These are phyloP conservation scores for Teratosphaeria destructans DNA, from an alignment of 2,329 filamentous ascomycete species.

Conservation along the genomic window DNA sequence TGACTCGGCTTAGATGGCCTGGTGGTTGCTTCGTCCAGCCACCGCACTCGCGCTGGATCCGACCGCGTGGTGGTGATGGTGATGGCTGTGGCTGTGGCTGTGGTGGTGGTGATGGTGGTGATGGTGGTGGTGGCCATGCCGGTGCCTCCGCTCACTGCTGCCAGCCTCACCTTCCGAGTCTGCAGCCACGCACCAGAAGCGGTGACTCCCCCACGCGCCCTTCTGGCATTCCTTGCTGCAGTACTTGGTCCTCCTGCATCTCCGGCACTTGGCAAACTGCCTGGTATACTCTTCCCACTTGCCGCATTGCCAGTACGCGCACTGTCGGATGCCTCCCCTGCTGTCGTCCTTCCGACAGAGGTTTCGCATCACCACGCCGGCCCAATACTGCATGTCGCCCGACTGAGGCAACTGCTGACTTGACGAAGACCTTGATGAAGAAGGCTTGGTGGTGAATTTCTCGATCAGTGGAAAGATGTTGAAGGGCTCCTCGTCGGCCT, in stretches of 20 bases:
- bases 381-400: slow-evolving; percentile 92
- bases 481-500: slow-evolving; percentile 22
- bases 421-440: slow-evolving; percentile 40
- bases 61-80: background rate
- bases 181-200: slow-evolving; percentile 90
- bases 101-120: slow-evolving; percentile 6
- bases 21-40: background rate
- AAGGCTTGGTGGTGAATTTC: slow-evolving; percentile 78
- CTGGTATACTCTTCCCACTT: slow-evolving; percentile 97
- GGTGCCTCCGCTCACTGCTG: slow-evolving; percentile 15
- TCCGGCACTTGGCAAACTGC: slow-evolving; percentile 94
- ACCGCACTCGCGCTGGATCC: background rate
- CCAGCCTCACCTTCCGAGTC: slow-evolving; percentile 23
- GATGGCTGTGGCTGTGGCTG: background rate
- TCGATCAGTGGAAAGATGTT: slow-evolving; percentile 98
- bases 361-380: slow-evolving; percentile 96
- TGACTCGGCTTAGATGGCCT: background rate
- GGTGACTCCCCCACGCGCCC: slow-evolving; percentile 94
- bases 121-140: slow-evolving; percentile 11
- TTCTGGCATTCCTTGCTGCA: slow-evolving; percentile 99
- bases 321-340: slow-evolving; percentile 87
- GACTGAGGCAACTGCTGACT: slow-evolving; percentile 20
- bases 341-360: slow-evolving; percentile 96
- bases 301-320: slow-evolving; percentile 94
- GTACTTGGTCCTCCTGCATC: slow-evolving; percentile 81